Evolutionary conservation across 164 flowering plant genomes (phyloP), one percentile per base, ranked within the genome.

Genomic region (Chimonanthus salicifolius): DNA sequence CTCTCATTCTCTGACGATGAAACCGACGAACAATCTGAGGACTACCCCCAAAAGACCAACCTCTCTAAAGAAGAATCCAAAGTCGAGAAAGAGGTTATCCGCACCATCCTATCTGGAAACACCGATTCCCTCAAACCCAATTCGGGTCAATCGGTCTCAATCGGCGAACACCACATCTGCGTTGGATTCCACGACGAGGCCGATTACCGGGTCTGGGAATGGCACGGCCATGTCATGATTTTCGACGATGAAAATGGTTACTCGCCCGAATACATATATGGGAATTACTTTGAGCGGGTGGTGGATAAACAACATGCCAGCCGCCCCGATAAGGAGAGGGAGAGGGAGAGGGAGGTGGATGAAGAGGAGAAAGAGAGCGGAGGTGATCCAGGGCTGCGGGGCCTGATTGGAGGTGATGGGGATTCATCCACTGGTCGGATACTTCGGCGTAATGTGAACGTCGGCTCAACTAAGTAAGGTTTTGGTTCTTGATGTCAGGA

Each of bases 141-240:
- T 77, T 90, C 98, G 1, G 98, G 99, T 9, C 94, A 95, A 77
- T 94, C 98, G 4, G 94, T 95, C 6, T 72, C 94, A 33, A 74
- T 95, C 47, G 90, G 92, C 4, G 97, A 95, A 2, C 94, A 92
- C 77, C 87, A 93, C 75, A 81, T 95, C 15, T 95, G 99, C 67
- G 89, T 95, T 54, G 94, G 92, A 46, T 88, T 80, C 74, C 97
- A 88, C 46, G 84, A 86, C 68, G 95, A 92, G 16, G 86, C 91
- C 44, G 97, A 89, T 73, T 93, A 93, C 58, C 86, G 99, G 70
- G 98, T 93, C 0, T 95, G 99, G 99, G 99, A 95, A 82, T 95
- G 99, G 99, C 99, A 95, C 68, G 98, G 99, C 8, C 99, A 93
- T 76, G 84, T 95, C 2, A 90, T 93, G 98, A 69, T 90, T 74